Base-by-base conservation (phyloP, 306 rosid species). In the Medicago ruthenica region DNA sequence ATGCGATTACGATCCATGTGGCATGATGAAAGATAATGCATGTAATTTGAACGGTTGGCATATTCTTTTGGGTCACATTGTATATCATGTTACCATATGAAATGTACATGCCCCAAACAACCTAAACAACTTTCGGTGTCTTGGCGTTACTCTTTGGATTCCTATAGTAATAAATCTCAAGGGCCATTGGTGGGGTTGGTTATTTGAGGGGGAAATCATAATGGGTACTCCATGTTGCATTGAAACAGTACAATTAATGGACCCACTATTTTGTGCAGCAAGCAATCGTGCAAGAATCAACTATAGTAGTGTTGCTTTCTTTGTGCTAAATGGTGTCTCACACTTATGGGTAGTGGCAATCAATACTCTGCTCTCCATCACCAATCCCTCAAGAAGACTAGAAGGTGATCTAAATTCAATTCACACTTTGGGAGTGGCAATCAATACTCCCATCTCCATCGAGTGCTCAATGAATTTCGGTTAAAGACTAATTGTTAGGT, bases 221-320 rank as follows among this genome's bases (percentile, higher is more conserved):
- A 76, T 80, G 85, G 82, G 75, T 73, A 84, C 82, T 76, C 80
- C 80, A 67, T 79, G 62, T 80, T 83, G 81, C 84, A 71, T 79
- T 65, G 20, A 41, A 72, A 80, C 82, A 84, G 60, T 76, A 37
- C 48, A 14, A 47, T 60, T 12, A 53, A 75, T 62, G 81, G 82
- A 76, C 87, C 84, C 87, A 85, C 86, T 55, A 8, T 76, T 6
- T 67, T 59, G 37, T 20, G 83, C 27, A 65, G 70, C 85, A 70
- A 65, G 70, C 85, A 70, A 76, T 57, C 72, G 65, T 68, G 72
- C 78, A 48, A 85, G 61, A 82, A 74, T 70, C 76, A 80, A 80
- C 68, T 51, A 16, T 34, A 34, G 60, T 71, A 45, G 36, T 67
- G 84, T 83, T 83, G 86, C 85, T 78, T 77, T 83, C 84, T 39